Evolutionary conservation across 805 yeast genomes (phyloP).

Genomic region (Wickerhamiella hasegawae): DNA sequence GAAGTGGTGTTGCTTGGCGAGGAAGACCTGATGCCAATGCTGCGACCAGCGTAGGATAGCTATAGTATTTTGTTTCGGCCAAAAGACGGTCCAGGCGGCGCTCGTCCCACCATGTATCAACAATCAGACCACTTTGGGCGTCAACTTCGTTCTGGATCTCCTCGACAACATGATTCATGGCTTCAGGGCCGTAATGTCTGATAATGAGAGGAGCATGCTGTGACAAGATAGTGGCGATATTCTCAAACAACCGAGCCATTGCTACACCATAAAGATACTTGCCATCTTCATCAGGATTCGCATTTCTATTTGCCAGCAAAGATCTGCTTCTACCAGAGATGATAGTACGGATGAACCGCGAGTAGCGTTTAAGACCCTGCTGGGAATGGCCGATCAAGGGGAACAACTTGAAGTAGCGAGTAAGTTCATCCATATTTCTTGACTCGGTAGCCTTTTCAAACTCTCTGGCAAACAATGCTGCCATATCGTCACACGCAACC

Average conservation of each 20-base stretch:
- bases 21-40: conserved; percentile 1
- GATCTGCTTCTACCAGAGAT: conserved; percentile 64
- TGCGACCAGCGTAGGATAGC: conserved; percentile 30
- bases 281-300: conserved; percentile 9
- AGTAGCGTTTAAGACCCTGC: conserved; percentile 64
- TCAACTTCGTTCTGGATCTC: conserved; percentile 79
- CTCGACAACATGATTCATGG: conserved; percentile 48
- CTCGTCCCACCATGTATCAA: conserved; percentile 72
- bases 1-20: neutral
- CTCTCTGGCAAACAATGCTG: conserved; percentile 37
- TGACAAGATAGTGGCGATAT: conserved; percentile 63
- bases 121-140: conserved; percentile 75
- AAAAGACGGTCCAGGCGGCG: conserved; percentile 41
- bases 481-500: conserved; percentile 45
- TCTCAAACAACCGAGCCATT: conserved; percentile 46
- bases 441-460: conserved; percentile 55
- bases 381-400: conserved; percentile 66
- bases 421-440: conserved; percentile 51
- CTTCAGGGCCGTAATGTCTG: conserved; percentile 47
- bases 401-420: conserved; percentile 69
- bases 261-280: conserved; percentile 23
- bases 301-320: conserved; percentile 27
- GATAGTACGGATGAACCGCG: conserved; percentile 72
- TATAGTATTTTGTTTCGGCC: conserved; percentile 39
- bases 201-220: conserved; percentile 75